Evolutionary conservation across 371 early-diverging fungal genomes (phyloP), one percentile per base, ranked within the genome.

Genomic region (Homolaphlyctis polyrhiza): DNA sequence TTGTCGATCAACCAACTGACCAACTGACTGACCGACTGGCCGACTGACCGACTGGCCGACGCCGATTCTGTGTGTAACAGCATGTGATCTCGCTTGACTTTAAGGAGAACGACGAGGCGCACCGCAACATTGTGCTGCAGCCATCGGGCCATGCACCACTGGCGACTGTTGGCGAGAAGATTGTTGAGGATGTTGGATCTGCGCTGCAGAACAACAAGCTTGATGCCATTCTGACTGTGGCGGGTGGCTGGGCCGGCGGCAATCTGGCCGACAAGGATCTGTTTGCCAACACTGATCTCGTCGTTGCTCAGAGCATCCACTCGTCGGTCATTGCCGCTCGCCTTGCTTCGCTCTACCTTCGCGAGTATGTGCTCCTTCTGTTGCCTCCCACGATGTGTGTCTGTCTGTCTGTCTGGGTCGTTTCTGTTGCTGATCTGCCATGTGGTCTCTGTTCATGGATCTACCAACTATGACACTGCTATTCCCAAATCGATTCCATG

Each of bases 241-340:
- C 98, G 35, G 98, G 98, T 58, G 98, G 98, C 33, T 97, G 95
- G 94, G 92, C 89, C 34, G 95, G 95, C 45, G 97, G 97, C n/a
- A 92, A 91, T 67, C 87, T 92, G 28, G 80, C 80, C 8, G 83
- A 80, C 68, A 66, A 76, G 61, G 90, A 82, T 2, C 84, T 95
- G 45, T 82, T 93, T 58, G 69, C 76, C 30, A 86, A 77, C 68
- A 83, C 89, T 13, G 86, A 90, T 45, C 60, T 88, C 36, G 92
- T 92, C 86, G 67, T 85, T 64, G 79, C 86, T 61, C 95, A 96
- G 76, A 88, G 89, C 57, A 87, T 96, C 21, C 71, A 89, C 65
- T 85, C 92, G 11, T 91, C 94, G 33, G 77, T 92, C 62, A 84
- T 96, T 58, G 85, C 95, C 36, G 85, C 93, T 18, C 82, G 85